Evolutionary conservation across 2,329 filamentous ascomycete genomes (phyloP).

Genomic region (Colletotrichum falcatum): DNA sequence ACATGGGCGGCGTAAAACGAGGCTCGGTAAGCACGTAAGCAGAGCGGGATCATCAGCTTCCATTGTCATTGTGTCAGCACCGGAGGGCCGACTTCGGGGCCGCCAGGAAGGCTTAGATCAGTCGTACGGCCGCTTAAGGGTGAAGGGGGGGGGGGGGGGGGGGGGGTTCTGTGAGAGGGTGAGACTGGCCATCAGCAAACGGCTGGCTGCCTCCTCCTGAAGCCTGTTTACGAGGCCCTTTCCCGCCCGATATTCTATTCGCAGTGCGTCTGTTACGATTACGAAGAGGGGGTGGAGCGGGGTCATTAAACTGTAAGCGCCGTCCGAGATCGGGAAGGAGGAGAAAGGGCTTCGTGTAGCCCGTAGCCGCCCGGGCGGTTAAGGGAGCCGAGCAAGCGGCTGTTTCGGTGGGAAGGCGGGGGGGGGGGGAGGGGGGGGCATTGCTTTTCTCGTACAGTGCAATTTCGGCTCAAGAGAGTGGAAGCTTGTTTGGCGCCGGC

Average conservation of each 20-base stretch:
- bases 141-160: no score
- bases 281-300: background rate
- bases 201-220: slow-evolving; percentile 21
- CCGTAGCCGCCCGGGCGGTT: slow-evolving; percentile 42
- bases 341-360: background rate
- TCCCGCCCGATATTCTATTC: slow-evolving; percentile 9
- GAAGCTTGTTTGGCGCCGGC: slow-evolving; percentile 8
- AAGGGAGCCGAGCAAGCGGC: slow-evolving; percentile 26
- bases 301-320: slow-evolving; percentile 35
- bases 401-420: slow-evolving; percentile 17
- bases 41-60: slow-evolving; percentile 13
- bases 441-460: slow-evolving; percentile 21
- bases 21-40: background rate
- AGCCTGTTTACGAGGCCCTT: background rate
- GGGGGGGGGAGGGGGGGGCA: background rate
- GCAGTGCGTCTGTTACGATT: background rate
- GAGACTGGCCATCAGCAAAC: slow-evolving; percentile 25
- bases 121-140: background rate
- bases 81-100: slow-evolving; percentile 33
- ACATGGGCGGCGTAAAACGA: slow-evolving; percentile 18
- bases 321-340: slow-evolving; percentile 26
- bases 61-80: slow-evolving; percentile 9
- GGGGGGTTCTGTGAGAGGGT: slow-evolving; percentile 16
- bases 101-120: background rate
- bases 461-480: background rate